Evolutionary conservation across 257 asterid genomes (phyloP), one percentile per base, ranked within the genome.

Genomic region (Ilex aquifolium): DNA sequence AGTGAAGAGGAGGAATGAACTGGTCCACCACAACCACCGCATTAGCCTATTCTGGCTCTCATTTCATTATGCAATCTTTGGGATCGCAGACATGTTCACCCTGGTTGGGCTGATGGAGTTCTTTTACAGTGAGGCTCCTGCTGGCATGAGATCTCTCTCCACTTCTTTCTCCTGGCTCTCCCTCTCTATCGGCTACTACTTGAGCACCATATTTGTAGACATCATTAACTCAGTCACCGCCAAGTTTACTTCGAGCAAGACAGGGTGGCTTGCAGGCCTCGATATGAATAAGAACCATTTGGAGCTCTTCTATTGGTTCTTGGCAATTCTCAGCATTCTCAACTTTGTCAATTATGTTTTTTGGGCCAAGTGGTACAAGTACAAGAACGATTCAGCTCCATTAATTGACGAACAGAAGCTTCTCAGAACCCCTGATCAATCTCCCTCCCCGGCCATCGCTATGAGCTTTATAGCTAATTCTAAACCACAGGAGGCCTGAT

Each of bases 31-130:
- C 27, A 21, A 21, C 27, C 27, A 21, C 27, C 27, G 27, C 27
- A 21, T 21, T 21, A 21, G 27, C 27, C 27, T 21, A 21, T 21
- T 21, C 27, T 21, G 27, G 27, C 27, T 21, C 63, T 65, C 82
- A 0, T 80, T 83, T 21, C 97, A 90, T 59, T 90, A 68, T 13
- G 85, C 80, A 0, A 75, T 88, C 31, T 83, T 90, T 6, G 97
- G 97, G 6, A 76, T 90, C 0, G 97, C 96, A 0, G 96, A 90
- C 59, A 88, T 90, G 95, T 90, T 90, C 42, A 83, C 95, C 0
- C 80, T 88, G 0, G 96, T 88, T 29, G 97, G 97, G 10, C 56
- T 85, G 65, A 72, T 85, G 9, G 96, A 90, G 49, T 90, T 90
- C 60, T 90, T 66, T 76, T 90, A 90, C 74, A 83, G 71, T 67